Evolutionary conservation across 257 asterid species (phyloP).

Genomic region (Catharanthus roseus): DNA sequence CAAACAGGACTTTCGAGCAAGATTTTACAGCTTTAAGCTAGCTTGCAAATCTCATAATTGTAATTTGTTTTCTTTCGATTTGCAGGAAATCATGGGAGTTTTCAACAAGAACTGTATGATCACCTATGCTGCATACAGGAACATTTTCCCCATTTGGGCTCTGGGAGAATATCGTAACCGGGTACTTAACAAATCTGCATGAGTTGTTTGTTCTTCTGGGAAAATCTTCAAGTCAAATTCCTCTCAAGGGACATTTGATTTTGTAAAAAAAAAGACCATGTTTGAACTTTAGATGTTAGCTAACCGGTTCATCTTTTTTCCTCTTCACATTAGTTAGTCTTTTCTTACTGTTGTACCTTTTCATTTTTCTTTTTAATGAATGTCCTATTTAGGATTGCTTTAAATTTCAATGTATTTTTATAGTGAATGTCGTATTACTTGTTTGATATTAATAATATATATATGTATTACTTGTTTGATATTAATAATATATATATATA

Average conservation of each 20-base stretch:
- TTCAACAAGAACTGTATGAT: conserved; percentile 88
- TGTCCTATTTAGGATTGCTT: no score
- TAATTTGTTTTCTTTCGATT: not conserved
- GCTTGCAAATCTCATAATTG: not conserved
- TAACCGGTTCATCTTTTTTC: not conserved
- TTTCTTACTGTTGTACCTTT: no score
- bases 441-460: no score
- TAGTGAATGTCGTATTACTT: no score
- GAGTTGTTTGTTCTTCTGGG: conserved; percentile 16
- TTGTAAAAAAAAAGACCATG: not conserved
- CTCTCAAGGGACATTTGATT: conserved; percentile 4
- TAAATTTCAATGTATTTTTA: no score
- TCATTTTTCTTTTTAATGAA: no score
- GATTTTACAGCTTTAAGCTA: not conserved
- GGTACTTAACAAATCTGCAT: conserved; percentile 42
- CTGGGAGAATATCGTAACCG: conserved; percentile 61
- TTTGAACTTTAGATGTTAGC: not conserved
- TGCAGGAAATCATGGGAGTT: conserved; percentile 89
- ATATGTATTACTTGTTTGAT: no score
- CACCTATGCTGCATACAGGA: conserved; percentile 86
- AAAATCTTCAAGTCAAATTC: not conserved
- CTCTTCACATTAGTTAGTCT: not conserved
- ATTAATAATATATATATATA: no score
- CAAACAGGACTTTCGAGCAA: not conserved
- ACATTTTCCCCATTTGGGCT: conserved; percentile 95